Conservation (phyloP, 352 stramenopile species). For the Phytophthora europaea region DNA sequence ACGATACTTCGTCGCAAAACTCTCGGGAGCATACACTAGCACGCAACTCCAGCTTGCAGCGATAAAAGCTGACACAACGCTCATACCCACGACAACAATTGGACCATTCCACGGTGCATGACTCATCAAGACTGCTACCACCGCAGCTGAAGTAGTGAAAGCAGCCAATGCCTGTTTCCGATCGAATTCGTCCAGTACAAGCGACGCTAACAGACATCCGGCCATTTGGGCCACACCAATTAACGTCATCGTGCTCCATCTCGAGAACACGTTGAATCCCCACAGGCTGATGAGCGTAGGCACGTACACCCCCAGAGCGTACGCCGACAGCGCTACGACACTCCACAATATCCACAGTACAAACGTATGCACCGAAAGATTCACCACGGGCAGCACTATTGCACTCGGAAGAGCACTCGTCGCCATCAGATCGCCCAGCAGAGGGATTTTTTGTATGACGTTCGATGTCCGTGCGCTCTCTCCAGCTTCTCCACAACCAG, state of each 20-base stretch:
- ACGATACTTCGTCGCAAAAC: constrained; percentile 16
- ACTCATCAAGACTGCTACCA: constrained; percentile 13
- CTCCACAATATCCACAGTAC: constrained; percentile 43
- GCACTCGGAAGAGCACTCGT: neutral
- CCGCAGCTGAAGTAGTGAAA: constrained; percentile 4
- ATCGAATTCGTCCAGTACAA: constrained; percentile 18
- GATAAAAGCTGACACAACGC: constrained; percentile 19
- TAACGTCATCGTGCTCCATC: constrained; percentile 22
- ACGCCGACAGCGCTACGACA: constrained; percentile 35
- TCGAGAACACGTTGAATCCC: constrained; percentile 37
- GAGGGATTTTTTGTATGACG: neutral
- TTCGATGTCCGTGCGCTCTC: neutral
- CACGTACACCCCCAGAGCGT: constrained; percentile 37
- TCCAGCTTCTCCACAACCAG: constrained; percentile 41
- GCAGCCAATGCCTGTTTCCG: constrained; percentile 15
- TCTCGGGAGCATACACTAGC: constrained; percentile 24
- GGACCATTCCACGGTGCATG: constrained; percentile 22
- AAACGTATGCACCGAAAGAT: constrained; percentile 10
- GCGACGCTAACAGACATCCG: constrained; percentile 23
- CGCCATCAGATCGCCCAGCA: neutral
- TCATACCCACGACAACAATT: constrained; percentile 16
- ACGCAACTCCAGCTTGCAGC: constrained; percentile 34
- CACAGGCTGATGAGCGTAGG: constrained; percentile 40
- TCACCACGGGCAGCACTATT: neutral
- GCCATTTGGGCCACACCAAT: constrained; percentile 21